phyloP scores from a whole-genome alignment of 2,329 filamentous ascomycete species.

The Colletotrichum tropicale region DNA sequence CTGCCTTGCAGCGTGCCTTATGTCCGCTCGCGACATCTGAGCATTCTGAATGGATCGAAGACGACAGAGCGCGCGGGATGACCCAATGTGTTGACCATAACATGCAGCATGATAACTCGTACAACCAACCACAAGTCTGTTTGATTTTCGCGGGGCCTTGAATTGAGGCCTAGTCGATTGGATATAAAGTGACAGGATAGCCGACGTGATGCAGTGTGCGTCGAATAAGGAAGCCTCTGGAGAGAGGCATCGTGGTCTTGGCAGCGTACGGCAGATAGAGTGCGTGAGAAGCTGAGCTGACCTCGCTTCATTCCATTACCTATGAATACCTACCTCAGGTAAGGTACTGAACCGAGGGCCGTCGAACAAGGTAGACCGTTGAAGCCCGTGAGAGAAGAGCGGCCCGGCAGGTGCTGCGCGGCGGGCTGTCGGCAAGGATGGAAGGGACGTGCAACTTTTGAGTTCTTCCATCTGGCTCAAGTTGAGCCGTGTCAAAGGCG shows the following conservation, averaged over 20 bases:
- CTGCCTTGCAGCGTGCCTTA: conserved; percentile 7
- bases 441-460: not conserved
- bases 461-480: not conserved
- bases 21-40: not conserved
- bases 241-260: not conserved
- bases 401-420: not conserved
- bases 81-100: not conserved
- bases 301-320: not conserved
- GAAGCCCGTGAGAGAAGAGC: not conserved
- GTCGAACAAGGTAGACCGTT: not conserved
- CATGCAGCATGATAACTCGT: not conserved
- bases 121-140: not conserved
- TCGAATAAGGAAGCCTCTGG: not conserved
- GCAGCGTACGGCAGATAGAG: not conserved
- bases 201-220: not conserved
- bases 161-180: not conserved
- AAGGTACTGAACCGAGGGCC: not conserved
- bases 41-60: not conserved
- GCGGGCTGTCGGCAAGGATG: not conserved
- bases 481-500: not conserved
- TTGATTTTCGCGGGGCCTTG: not conserved
- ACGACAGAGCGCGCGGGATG: not conserved
- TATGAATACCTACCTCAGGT: not conserved
- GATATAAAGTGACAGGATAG: not conserved
- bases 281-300: not conserved